phyloP scores from a whole-genome alignment of 2,329 filamentous ascomycete genomes.

The Juglanconis juglandina region DNA sequence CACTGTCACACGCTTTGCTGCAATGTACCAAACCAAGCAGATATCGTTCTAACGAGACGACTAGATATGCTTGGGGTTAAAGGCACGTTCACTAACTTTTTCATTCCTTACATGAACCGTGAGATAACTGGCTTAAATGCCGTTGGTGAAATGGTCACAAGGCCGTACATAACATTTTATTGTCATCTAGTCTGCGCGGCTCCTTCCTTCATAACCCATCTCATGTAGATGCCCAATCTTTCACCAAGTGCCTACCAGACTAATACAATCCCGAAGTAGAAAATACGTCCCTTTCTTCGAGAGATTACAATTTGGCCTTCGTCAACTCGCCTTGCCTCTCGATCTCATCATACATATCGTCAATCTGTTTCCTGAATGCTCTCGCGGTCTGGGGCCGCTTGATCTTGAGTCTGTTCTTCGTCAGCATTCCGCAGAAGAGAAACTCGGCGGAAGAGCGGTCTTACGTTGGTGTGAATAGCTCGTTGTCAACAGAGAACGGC shows the following conservation, averaged over 20 bases:
- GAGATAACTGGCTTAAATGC: no score
- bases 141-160: not conserved
- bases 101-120: no score
- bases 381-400: constrained; percentile 56
- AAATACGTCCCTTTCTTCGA: not conserved
- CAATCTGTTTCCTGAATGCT: constrained; percentile 51
- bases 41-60: constrained; percentile 5
- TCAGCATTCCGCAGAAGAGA: constrained; percentile 6
- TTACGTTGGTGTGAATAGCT: constrained; percentile 84
- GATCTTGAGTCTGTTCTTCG: constrained; percentile 48
- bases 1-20: constrained; percentile 4
- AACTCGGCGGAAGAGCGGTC: constrained; percentile 32
- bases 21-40: constrained; percentile 1
- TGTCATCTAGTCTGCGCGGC: not conserved
- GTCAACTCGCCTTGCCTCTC: constrained; percentile 33
- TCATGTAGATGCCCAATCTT: not conserved
- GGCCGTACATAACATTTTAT: not conserved
- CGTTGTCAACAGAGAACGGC: constrained; percentile 90
- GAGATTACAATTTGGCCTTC: constrained; percentile 43
- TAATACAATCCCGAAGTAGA: not conserved
- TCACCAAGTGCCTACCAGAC: not conserved
- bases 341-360: constrained; percentile 55
- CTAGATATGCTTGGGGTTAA: not conserved
- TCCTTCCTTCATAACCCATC: not conserved
- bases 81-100: no score